Conservation (phyloP, 768 basidiomycete genomes). For the Boletus tylopilopsis region DNA sequence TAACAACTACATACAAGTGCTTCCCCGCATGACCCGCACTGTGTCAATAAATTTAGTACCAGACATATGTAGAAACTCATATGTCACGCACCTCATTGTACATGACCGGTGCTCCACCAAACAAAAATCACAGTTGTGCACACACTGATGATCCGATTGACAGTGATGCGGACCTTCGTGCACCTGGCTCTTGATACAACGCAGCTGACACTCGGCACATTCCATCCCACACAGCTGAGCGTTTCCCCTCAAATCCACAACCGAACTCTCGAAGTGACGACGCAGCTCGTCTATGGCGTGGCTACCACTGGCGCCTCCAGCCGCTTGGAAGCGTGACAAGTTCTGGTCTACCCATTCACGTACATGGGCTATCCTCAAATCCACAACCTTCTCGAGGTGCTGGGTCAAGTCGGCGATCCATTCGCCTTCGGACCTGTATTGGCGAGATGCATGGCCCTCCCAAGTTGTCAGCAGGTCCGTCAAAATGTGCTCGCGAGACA, state of each 20-base stretch:
- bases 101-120: conserved; percentile 33
- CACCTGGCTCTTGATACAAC: conserved; percentile 42
- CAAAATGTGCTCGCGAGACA: conserved; percentile 11
- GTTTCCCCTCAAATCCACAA: conserved; percentile 43
- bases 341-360: conserved; percentile 50
- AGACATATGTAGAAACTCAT: background rate
- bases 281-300: conserved; percentile 45
- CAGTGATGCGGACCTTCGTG: conserved; percentile 51
- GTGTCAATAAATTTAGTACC: background rate
- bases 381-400: conserved; percentile 38
- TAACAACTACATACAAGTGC: conserved; percentile 42
- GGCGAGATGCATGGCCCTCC: conserved; percentile 17
- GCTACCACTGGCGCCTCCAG: background rate
- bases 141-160: conserved; percentile 46
- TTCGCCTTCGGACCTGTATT: conserved; percentile 20
- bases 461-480: conserved; percentile 16
- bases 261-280: conserved; percentile 39
- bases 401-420: conserved; percentile 39
- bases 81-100: conserved; percentile 41
- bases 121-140: conserved; percentile 40
- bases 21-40: conserved; percentile 59
- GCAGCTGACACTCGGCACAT: conserved; percentile 46
- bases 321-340: conserved; percentile 41
- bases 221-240: conserved; percentile 47
- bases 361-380: conserved; percentile 46